Base-by-base conservation (phyloP, 2,329 filamentous ascomycete species). In the Bipolaris oryzae region DNA sequence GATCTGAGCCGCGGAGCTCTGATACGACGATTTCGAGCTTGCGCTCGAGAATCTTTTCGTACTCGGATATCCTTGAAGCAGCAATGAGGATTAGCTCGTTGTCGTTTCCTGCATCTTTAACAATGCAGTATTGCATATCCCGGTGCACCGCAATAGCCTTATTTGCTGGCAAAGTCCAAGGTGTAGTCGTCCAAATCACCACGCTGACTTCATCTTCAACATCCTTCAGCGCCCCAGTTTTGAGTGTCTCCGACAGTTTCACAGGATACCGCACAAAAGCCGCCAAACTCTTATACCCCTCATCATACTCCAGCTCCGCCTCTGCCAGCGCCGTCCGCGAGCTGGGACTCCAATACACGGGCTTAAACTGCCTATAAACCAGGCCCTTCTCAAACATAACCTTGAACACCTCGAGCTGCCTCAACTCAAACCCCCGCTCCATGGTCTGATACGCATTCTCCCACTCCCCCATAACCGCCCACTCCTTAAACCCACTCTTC, bases 181-280 rank as follows among this genome's bases (percentile, higher is more conserved):
- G 95, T 0, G 95, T 99, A 0, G 95, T 99, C 1, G 95, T 99
- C 95, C 95, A 99, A 49, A 98, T 91, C n/a, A 95, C 84, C n/a
- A 90, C 91, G 73, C 84, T 89, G 10, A 97, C 25, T 0, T 65
- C 56, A 1, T 61, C 61, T 3, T 51, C 11, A 0, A 73, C 45
- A 25, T 35, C 41, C 39, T 53, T 59, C 48, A 80, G 70, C 20
- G 78, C 57, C 5, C 66, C 76, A 7, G 77, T 68, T 44, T 70
- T 68, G 21, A 88, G 64, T 21, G 77, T 70, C 7, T 77, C 70
- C 0, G 82, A 79, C 11, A 76, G 67, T 0, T 75, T 74, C 25
- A 97, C 81, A 0, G 88, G 90, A 68, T 96, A 96, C 57, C 86
- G 88, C 42, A 99, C 84, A 58, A 89, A 94, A n/a, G 90, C 90